phyloP scores from a whole-genome alignment of 768 basidiomycete genomes.

The Amanita polypyramis region DNA sequence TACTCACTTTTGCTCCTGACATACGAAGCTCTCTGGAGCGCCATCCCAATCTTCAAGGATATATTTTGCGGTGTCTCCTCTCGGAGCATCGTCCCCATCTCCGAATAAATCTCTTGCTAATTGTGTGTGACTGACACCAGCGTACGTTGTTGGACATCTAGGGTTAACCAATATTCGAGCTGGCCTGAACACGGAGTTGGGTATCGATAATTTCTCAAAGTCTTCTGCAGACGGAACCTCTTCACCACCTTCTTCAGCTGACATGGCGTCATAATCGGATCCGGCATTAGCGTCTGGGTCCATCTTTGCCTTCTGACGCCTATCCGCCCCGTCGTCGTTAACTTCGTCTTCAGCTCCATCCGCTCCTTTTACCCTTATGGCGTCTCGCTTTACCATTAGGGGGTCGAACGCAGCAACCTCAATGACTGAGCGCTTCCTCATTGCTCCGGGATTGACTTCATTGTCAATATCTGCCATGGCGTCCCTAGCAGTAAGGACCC shows the following conservation, averaged over 20 bases:
- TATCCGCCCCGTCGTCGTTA: conserved; percentile 21
- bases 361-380: conserved; percentile 22
- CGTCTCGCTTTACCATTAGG: conserved; percentile 23
- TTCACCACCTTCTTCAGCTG: conserved; percentile 45
- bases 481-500: conserved; percentile 80
- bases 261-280: conserved; percentile 84
- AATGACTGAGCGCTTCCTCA: conserved; percentile 20
- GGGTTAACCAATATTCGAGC: conserved; percentile 94
- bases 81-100: conserved; percentile 49
- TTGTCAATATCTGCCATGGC: conserved; percentile 52
- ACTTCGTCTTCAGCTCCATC: conserved; percentile 22
- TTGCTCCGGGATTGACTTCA: conserved; percentile 23
- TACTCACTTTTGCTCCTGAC: conserved; percentile 82
- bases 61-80: conserved; percentile 54
- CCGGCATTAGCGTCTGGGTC: conserved; percentile 78
- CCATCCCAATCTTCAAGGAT: conserved; percentile 92
- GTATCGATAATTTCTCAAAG: conserved; percentile 45
- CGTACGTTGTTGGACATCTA: conserved; percentile 95
- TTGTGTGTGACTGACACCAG: conserved; percentile 93
- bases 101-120: conserved; percentile 94
- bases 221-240: conserved; percentile 28
- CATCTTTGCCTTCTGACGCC: conserved; percentile 17
- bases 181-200: conserved; percentile 80
- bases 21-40: conserved; percentile 95
- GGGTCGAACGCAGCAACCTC: conserved; percentile 26